Conservation (phyloP, 164 flowering plant genomes). For the Malania oleifera region DNA sequence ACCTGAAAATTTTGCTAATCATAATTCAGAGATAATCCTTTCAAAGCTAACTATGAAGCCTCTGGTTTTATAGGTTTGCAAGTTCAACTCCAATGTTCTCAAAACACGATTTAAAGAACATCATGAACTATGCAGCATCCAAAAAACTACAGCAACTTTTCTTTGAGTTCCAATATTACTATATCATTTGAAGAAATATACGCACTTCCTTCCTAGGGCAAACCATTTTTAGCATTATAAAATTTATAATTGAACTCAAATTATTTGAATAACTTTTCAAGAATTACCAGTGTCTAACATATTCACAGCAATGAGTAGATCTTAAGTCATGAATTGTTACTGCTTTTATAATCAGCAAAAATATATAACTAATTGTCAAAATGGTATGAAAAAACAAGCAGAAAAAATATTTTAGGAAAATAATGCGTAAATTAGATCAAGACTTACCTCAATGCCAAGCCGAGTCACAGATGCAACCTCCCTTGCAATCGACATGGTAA, state of each 20-base stretch:
- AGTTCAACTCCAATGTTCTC: no score
- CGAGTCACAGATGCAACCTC: constrained; percentile 94
- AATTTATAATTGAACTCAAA: no score
- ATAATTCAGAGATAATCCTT: background rate
- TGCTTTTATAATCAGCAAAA: background rate
- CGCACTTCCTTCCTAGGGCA: no score
- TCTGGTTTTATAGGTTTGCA: background rate
- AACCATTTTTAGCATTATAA: no score
- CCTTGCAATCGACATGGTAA: constrained; percentile 93
- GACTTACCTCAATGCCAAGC: constrained; percentile 80
- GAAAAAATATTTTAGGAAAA: background rate
- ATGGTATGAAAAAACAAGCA: background rate
- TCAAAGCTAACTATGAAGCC: background rate
- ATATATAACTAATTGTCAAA: background rate
- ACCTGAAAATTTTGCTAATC: constrained; percentile 45
- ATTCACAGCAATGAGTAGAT: no score
- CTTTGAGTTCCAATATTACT: no score
- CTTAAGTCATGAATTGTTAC: background rate
- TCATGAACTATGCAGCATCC: no score
- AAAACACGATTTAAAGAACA: no score
- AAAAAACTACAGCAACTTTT: no score
- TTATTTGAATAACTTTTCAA: no score
- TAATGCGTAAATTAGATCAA: background rate
- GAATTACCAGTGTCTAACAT: no score
- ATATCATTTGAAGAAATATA: no score